These are phyloP conservation scores for Fraxinus paxiana DNA, from an alignment of 305 asterid species.

Conservation along the genomic window DNA sequence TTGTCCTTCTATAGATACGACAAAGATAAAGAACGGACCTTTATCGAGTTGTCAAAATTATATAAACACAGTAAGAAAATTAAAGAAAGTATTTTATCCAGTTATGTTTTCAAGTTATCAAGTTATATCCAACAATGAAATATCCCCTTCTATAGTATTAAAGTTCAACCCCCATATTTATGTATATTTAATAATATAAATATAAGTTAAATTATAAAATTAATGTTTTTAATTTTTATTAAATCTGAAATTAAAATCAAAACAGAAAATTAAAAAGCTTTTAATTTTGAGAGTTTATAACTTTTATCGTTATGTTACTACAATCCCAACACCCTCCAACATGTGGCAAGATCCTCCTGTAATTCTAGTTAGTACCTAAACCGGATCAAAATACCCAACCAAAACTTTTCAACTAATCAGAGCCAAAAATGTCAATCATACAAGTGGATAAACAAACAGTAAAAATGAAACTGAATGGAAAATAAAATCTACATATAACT, in stretches of 20 bases:
- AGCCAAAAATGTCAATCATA: not conserved
- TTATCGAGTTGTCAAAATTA: not conserved
- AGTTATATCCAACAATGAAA: not conserved
- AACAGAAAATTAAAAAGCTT: not conserved
- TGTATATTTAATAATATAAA: not conserved
- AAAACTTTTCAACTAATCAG: not conserved
- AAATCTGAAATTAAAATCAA: not conserved
- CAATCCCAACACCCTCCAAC: not conserved
- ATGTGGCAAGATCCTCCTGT: not conserved
- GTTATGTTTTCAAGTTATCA: too few relatives aligned
- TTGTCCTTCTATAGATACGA: too few relatives aligned
- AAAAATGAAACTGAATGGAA: not conserved
- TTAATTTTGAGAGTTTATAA: not conserved
- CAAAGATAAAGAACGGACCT: not conserved
- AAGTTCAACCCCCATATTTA: not conserved
- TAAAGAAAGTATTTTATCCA: not conserved
- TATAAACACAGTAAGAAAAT: not conserved
- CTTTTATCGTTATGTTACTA: not conserved
- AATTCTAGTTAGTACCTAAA: not conserved
- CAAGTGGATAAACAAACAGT: not conserved
- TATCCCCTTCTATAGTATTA: not conserved
- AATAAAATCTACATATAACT: not conserved
- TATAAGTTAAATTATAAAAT: not conserved
- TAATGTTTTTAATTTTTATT: not conserved
- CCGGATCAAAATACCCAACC: not conserved